Evolutionary conservation across 176 grass and related monocot genomes (phyloP), one percentile per base, ranked within the genome.

Genomic region (Oryza longistaminata): DNA sequence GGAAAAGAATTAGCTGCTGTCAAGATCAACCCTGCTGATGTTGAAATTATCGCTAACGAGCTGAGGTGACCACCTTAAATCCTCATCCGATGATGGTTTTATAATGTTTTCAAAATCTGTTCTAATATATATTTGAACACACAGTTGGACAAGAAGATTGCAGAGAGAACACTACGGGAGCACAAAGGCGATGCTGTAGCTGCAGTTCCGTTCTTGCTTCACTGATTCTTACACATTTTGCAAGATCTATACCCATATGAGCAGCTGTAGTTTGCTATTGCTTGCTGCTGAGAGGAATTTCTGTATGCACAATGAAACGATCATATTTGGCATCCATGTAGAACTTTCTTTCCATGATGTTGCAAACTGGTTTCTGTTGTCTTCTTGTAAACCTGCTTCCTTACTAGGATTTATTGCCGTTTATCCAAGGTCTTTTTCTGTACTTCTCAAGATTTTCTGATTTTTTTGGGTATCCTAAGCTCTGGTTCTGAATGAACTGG

Each of bases 81-180:
- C 69, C 40, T 27, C 1, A n/a, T 9, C 52, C 2, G 25, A 10
- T 7, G n/a, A n/a, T 77, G 19, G 10, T 75, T 42, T 12, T 44
- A 64, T 22, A 24, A 73, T 72, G n/a, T 44, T 71, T 5, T 48
- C 10, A 62, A 52, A 11, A n/a, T 40, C 29, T 8, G 1, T 70
- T 70, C 71, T 78, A 15, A 91, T 66, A 3, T 52, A 21, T 74
- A 53, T 86, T 17, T 86, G 29, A 70, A 78, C 62, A 43, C 90
- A 64, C 86, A 96, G 96, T 79, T 96, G 89, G 96, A 99, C 86
- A 99, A 94, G 90, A 96, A 94, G 88, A 89, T 94, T n/a, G 96
- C 96, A 27, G 96, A 98, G 86, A 96, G 88, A 96, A n/a, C 91
- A 29, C 85, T 99, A 4, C 88, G 96, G 33, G 96, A 99, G 85